A percentile compares a stretch with the other conserved stretches of the same genome.
phyloP scores from a whole-genome alignment of 805 yeast species.

The Candida tammaniensis region DNA sequence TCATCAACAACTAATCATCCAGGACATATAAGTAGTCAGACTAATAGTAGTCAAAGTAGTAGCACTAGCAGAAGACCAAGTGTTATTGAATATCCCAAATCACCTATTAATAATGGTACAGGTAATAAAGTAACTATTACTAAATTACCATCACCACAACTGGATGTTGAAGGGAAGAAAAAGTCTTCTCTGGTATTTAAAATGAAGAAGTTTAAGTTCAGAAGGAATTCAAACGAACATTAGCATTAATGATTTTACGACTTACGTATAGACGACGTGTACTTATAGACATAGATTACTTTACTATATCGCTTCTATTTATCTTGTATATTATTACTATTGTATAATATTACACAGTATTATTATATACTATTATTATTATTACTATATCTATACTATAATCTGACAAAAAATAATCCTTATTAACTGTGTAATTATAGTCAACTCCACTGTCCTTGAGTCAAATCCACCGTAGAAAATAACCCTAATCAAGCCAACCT shows the following conservation, averaged over 20 bases:
- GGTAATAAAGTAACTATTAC: conserved; percentile 6
- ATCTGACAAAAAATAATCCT: too few species aligned
- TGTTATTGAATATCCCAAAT: conserved; percentile 14
- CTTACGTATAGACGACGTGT: background rate
- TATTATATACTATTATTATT: too few species aligned
- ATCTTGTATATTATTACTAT: too few species aligned
- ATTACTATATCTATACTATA: too few species aligned
- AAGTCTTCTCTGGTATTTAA: conserved; percentile 9
- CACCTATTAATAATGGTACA: conserved; percentile 12
- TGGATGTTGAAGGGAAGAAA: conserved; percentile 15
- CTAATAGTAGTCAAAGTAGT: conserved; percentile 2
- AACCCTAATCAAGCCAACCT: too few species aligned
- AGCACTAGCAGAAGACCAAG: conserved; percentile 6
- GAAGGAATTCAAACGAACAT: conserved; percentile 27
- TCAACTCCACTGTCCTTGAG: too few species aligned
- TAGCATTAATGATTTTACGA: background rate
- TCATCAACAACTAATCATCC: conserved; percentile 3
- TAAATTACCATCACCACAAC: conserved; percentile 15
- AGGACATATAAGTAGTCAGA: conserved; percentile 1
- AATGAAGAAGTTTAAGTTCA: conserved; percentile 25
- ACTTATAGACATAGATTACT: background rate
- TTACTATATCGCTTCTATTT: too few species aligned
- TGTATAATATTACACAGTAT: too few species aligned
- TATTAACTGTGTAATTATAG: too few species aligned
- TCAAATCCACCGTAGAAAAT: too few species aligned